phyloP scores from a whole-genome alignment of 2,329 filamentous ascomycete species.

The Trichophyton equinum region DNA sequence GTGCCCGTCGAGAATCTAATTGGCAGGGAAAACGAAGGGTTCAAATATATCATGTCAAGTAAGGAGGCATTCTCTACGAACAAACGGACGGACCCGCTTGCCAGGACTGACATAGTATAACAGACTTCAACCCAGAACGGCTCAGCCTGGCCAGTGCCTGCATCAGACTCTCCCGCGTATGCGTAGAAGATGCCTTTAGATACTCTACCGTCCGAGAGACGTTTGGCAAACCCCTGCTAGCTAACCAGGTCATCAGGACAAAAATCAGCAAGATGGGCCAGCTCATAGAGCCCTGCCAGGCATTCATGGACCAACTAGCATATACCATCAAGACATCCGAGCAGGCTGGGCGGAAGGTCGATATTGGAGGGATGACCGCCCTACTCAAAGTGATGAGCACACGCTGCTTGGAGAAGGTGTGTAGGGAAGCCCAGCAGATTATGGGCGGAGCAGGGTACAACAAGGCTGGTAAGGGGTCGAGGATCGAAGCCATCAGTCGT shows the following conservation, averaged over 20 bases:
- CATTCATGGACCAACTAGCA: constrained; percentile 50
- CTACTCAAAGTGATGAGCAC: constrained; percentile 42
- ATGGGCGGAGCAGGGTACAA: constrained; percentile 43
- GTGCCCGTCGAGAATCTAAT: constrained; percentile 59
- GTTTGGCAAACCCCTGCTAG: constrained; percentile 46
- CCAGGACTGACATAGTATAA: not conserved
- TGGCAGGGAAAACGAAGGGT: constrained; percentile 55
- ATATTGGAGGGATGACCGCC: constrained; percentile 41
- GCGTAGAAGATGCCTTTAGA: constrained; percentile 47
- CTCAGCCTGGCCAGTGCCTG: constrained; percentile 52
- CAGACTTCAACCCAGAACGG: constrained; percentile 65
- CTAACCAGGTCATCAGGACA: constrained; percentile 46
- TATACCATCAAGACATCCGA: constrained; percentile 40
- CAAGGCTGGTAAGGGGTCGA: constrained; percentile 37
- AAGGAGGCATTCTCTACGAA: constrained; percentile 6
- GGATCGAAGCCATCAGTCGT: constrained; percentile 42
- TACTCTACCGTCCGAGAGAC: constrained; percentile 54
- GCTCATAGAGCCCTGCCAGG: constrained; percentile 49
- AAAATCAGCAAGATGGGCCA: constrained; percentile 49
- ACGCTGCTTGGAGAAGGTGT: constrained; percentile 41
- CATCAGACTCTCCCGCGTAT: constrained; percentile 50
- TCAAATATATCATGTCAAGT: constrained; percentile 60
- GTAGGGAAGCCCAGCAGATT: constrained; percentile 45
- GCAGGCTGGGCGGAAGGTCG: constrained; percentile 25
- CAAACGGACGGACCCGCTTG: too few relatives aligned